A percentile compares a stretch with the other conserved stretches of the same genome.
Evolutionary conservation across 2,329 filamentous ascomycete genomes (phyloP).

Genomic region (Pestalotiopsis sp.): DNA sequence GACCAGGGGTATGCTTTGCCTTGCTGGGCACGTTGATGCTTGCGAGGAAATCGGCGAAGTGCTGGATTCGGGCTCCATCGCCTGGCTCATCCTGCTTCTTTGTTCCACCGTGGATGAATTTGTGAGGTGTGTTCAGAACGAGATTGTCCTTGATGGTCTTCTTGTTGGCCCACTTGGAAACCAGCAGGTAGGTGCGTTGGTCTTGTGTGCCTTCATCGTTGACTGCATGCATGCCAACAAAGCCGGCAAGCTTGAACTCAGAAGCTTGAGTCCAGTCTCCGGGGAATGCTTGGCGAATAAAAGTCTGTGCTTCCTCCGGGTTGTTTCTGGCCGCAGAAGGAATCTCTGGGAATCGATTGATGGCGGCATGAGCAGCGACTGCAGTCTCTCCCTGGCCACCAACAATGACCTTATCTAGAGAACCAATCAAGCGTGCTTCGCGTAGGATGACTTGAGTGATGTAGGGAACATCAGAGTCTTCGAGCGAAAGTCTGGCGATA

Average conservation of each 20-base stretch:
- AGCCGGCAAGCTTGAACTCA: conserved; percentile 18
- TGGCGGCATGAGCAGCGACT: conserved; percentile 21
- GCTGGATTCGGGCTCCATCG: conserved; percentile 22
- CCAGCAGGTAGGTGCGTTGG: conserved; percentile 16
- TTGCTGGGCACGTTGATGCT: conserved; percentile 13
- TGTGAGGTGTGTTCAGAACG: conserved; percentile 21
- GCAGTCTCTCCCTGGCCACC: conserved; percentile 24
- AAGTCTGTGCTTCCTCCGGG: background rate
- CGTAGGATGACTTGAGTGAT: conserved; percentile 22
- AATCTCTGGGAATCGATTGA: conserved; percentile 18
- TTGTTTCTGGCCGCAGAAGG: background rate
- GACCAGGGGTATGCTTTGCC: background rate
- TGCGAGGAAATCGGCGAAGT: conserved; percentile 18
- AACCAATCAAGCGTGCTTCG: conserved; percentile 17
- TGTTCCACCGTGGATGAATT: conserved; percentile 24
- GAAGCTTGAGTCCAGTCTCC: background rate
- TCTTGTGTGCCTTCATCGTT: conserved; percentile 18
- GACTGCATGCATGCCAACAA: conserved; percentile 21
- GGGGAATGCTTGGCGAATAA: conserved; percentile 4
- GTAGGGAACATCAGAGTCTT: conserved; percentile 16
- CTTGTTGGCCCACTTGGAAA: conserved; percentile 8
- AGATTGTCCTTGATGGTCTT: conserved; percentile 16
- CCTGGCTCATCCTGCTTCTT: conserved; percentile 16
- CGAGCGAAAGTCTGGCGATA: conserved; percentile 10
- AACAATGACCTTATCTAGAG: conserved; percentile 20